Conservation (phyloP, 1,139 yeast genomes). For the Magnusiomyces ingens region DNA sequence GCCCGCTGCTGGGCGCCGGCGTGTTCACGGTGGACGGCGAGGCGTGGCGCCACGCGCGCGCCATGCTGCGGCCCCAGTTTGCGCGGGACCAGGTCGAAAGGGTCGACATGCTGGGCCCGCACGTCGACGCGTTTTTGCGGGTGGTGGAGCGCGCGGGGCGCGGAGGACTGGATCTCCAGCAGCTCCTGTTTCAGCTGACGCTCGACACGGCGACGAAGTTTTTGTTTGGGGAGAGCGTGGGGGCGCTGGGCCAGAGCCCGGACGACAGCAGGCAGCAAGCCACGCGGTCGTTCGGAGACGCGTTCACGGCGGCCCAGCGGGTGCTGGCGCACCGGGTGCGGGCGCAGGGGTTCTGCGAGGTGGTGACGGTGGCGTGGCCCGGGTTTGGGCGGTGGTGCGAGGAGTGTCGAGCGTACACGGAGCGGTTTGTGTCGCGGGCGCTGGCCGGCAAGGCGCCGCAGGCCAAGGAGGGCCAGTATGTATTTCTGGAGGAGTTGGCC, state of each 20-base stretch:
- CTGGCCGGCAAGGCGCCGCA: conserved; percentile 24
- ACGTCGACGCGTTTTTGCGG: conserved; percentile 23
- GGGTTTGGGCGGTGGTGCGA: conserved; percentile 31
- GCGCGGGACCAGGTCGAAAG: conserved; percentile 49
- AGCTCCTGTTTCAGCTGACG: conserved; percentile 44
- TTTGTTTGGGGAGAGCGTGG: conserved; percentile 50
- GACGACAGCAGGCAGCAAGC: conserved; percentile 21
- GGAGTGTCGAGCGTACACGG: conserved; percentile 30
- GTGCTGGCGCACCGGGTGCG: conserved; percentile 34
- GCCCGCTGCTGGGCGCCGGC: conserved; percentile 47
- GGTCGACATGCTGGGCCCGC: conserved; percentile 42
- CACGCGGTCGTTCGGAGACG: conserved; percentile 34
- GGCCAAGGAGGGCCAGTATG: conserved; percentile 29
- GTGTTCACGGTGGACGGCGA: conserved; percentile 48
- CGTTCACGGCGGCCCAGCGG: conserved; percentile 37
- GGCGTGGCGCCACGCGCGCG: conserved; percentile 51
- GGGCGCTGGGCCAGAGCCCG: conserved; percentile 34
- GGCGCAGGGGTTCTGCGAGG: conserved; percentile 33
- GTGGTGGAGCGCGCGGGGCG: conserved; percentile 28
- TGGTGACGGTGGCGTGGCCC: conserved; percentile 27
- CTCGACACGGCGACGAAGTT: conserved; percentile 55
- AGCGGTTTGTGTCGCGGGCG: conserved; percentile 30
- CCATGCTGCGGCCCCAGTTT: conserved; percentile 52
- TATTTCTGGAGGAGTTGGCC: conserved; percentile 45
- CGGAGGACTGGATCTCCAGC: conserved; percentile 44